Percentiles rank a stretch among this genome's conserved stretches.
Evolutionary conservation across 495 filamentous ascomycete genomes (phyloP).

Genomic region (Neurospora sublineolata): DNA sequence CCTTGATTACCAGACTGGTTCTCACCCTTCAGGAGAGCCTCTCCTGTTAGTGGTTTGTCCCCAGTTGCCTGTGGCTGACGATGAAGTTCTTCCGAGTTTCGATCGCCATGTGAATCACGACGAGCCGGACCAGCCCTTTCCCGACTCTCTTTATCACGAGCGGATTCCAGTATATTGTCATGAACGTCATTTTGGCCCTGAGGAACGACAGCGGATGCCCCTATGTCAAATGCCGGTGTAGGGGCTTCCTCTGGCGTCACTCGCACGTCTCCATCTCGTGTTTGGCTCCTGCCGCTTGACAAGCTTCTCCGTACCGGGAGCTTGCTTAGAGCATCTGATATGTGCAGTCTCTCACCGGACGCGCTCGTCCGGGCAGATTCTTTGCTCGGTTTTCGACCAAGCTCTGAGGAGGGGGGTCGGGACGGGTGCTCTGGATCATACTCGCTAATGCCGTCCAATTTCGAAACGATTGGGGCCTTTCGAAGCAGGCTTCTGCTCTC

Average conservation of each 20-base stretch:
- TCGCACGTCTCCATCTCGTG: slow-evolving; percentile 17
- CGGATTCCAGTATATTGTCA: neutral
- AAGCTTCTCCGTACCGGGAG: neutral
- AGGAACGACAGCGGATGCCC: neutral
- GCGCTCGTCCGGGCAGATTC: slow-evolving; percentile 11
- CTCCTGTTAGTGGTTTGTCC: neutral
- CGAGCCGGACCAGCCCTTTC: neutral
- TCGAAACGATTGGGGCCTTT: slow-evolving; percentile 45
- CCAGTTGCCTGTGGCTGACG: neutral
- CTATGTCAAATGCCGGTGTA: neutral
- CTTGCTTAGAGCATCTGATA: neutral
- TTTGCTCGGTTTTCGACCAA: slow-evolving; percentile 12
- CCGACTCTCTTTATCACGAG: neutral
- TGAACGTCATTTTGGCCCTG: neutral
- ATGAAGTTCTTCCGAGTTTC: slow-evolving; percentile 13
- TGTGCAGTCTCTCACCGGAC: neutral
- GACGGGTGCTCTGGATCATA: slow-evolving; percentile 33
- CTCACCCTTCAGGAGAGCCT: neutral
- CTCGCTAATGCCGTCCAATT: slow-evolving; percentile 47
- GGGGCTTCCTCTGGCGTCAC: neutral
- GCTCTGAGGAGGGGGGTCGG: slow-evolving; percentile 24
- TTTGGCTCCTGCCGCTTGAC: slow-evolving; percentile 20
- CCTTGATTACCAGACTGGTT: neutral
- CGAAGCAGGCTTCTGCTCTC: slow-evolving; percentile 50
- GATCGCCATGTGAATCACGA: neutral